phyloP scores from a whole-genome alignment of 495 filamentous ascomycete species.

The Penicillium ochrochloron region DNA sequence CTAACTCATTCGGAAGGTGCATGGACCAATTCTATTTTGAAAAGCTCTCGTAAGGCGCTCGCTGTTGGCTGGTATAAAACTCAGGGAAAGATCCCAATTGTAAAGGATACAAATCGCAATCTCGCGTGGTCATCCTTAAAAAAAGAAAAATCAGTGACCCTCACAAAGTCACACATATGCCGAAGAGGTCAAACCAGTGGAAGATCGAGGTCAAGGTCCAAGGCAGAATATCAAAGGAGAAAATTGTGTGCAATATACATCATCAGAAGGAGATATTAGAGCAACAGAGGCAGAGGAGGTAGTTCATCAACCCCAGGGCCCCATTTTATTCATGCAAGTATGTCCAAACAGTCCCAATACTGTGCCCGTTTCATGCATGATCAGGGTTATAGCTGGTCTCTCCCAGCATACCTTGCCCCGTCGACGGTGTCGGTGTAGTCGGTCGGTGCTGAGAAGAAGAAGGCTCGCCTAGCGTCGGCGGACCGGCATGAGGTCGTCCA shows the following conservation, averaged over 20 bases:
- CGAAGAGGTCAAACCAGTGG: background rate
- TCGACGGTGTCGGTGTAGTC: slow-evolving; percentile 36
- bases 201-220: slow-evolving; percentile 4
- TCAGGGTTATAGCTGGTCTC: slow-evolving; percentile 74
- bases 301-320: slow-evolving; percentile 2
- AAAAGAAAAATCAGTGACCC: background rate
- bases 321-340: slow-evolving; percentile 8
- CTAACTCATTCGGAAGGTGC: slow-evolving; percentile 13
- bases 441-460: slow-evolving; percentile 47
- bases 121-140: slow-evolving; percentile 5
- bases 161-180: slow-evolving; percentile 9
- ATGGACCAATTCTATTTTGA: background rate
- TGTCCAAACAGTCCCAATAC: slow-evolving; percentile 16
- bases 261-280: slow-evolving; percentile 12
- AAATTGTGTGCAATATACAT: slow-evolving; percentile 22
- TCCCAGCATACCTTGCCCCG: slow-evolving; percentile 59
- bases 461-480: slow-evolving; percentile 40
- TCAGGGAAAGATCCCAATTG: background rate
- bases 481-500: slow-evolving; percentile 38
- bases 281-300: background rate
- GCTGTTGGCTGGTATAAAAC: slow-evolving; percentile 20
- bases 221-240: slow-evolving; percentile 5
- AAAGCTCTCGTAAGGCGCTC: slow-evolving; percentile 1
- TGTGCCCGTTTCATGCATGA: slow-evolving; percentile 45
- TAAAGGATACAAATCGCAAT: slow-evolving; percentile 9